Conservation (phyloP, 805 yeast species). For the Pichia insulana region DNA sequence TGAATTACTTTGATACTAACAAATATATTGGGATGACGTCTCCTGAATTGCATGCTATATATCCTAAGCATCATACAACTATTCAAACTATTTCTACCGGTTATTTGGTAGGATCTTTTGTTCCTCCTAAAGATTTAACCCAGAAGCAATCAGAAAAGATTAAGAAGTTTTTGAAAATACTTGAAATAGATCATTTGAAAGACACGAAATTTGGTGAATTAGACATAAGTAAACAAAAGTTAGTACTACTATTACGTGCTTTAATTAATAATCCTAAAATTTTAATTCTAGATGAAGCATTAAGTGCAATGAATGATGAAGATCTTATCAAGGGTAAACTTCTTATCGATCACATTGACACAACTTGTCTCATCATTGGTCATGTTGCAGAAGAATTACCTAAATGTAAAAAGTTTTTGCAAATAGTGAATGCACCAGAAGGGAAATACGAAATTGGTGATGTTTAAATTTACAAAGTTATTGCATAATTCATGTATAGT, state of each 20-base stretch:
- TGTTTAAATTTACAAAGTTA: background rate
- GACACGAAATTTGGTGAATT: conserved; percentile 43
- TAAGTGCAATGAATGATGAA: conserved; percentile 77
- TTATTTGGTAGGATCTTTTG: conserved; percentile 54
- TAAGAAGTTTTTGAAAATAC: conserved; percentile 38
- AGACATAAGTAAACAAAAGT: conserved; percentile 66
- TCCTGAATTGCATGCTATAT: conserved; percentile 88
- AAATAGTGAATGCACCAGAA: conserved; percentile 27
- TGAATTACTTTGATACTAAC: conserved; percentile 73
- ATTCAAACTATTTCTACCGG: conserved; percentile 64
- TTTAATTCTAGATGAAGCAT: conserved; percentile 83
- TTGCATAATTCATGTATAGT: background rate
- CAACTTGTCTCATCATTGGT: conserved; percentile 73
- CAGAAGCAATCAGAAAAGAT: conserved; percentile 31
- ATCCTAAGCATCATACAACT: conserved; percentile 50
- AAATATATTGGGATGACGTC: conserved; percentile 75
- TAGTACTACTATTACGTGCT: conserved; percentile 68
- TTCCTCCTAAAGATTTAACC: conserved; percentile 37
- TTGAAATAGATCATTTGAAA: conserved; percentile 32
- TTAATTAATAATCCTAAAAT: conserved; percentile 69
- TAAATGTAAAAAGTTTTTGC: conserved; percentile 44
- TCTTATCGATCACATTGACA: conserved; percentile 41
- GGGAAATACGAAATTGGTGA: conserved; percentile 26
- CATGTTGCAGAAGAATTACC: conserved; percentile 82
- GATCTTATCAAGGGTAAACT: conserved; percentile 48